These are phyloP conservation scores for Fomitopsis betulina DNA, from an alignment of 1,284 basidiomycete genomes.

Conservation along the genomic window DNA sequence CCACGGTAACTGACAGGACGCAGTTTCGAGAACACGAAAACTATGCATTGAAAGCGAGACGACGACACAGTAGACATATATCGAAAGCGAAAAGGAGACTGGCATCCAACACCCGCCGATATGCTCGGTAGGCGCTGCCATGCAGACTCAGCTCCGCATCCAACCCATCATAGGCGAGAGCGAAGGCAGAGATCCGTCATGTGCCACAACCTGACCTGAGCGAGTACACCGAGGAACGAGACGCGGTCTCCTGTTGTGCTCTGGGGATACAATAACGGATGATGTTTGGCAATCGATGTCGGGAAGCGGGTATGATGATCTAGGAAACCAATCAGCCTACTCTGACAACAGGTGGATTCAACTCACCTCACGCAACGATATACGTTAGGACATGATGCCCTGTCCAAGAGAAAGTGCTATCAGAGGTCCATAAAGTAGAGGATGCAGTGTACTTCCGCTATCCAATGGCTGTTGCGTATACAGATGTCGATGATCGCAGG, in stretches of 20 bases:
- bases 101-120: neutral
- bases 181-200: neutral
- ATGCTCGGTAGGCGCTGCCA: neutral
- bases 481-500: neutral
- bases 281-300: neutral
- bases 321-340: slow-evolving; percentile 1
- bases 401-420: slow-evolving; percentile 3
- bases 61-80: neutral
- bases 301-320: neutral
- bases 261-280: neutral
- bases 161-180: neutral
- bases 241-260: neutral
- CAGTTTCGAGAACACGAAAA: neutral
- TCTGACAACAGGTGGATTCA: neutral
- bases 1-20: neutral
- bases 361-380: slow-evolving; percentile 7
- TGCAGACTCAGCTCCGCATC: neutral
- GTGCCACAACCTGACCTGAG: neutral
- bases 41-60: neutral
- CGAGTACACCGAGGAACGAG: neutral
- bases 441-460: slow-evolving; percentile 7
- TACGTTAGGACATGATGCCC: neutral
- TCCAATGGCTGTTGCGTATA: neutral
- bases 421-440: slow-evolving; percentile 3
- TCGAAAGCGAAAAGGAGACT: neutral